Base-by-base conservation (phyloP, 371 early-diverging fungal genomes). In the Apophysomyces sp. region DNA sequence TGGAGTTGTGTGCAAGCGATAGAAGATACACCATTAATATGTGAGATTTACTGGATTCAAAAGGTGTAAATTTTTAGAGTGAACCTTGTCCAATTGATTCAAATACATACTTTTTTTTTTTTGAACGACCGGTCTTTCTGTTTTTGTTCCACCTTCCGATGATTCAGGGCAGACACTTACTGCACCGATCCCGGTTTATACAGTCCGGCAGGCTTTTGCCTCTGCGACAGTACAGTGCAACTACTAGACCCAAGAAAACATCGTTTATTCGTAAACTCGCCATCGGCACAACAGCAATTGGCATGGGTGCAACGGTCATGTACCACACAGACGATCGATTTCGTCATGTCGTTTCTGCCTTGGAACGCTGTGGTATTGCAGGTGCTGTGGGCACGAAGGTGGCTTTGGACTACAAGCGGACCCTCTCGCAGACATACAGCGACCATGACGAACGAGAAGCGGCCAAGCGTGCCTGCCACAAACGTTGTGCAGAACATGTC, bases 321-420 rank as follows among this genome's bases (percentile, higher is more conserved):
- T 86, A 81, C 41, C 65, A 82, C 11, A 69, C 66, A 26, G 80
- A 64, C 34, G 83, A 86, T 30, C 73, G 69, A 15, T 81, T 77
- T 40, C 70, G 79, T 2, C 82, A 77, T 61, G 67, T 74, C 7
- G 57, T 67, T 9, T 41, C 68, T 55, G 85, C 85, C 7, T 27
- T 82, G 11, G 65, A 75, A 41, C 74, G 86, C 28, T 72, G 72
- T 54, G 66, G 72, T 13, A 65, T 80, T 28, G 83, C 86, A 4
- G 85, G 75, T 2, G 44, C 62, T 18, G 72, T 81, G 0, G 86
- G 84, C 12, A 75, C 74, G 0, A 49, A 64, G 24, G 83, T 88
- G 1, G 89, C 82, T 0, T 55, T 71, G 11, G 89, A 92, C 57
- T 92, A 92, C 71, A 86, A 89, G 61, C 76, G 72, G 63, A 74